Evolutionary conservation across 169 alveolate species (phyloP).

Genomic region (Eimeria necatrix): DNA sequence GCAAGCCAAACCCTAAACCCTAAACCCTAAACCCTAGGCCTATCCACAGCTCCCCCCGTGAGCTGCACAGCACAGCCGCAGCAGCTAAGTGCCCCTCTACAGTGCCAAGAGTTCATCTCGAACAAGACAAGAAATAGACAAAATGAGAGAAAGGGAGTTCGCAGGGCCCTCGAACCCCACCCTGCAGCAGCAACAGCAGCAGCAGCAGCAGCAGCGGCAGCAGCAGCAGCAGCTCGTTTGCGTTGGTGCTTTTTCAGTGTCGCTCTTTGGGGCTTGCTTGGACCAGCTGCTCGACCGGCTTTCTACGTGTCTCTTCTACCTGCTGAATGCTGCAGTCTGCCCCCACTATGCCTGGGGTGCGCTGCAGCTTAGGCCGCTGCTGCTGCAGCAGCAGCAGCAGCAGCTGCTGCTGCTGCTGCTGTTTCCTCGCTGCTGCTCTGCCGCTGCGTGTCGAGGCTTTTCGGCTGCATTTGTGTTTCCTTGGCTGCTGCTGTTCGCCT

Average conservation of each 20-base stretch:
- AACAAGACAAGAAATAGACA: too few relatives aligned
- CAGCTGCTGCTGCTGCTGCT: too few relatives aligned
- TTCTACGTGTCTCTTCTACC: constrained; percentile 75
- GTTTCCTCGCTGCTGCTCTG: too few relatives aligned
- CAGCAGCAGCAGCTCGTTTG: neutral
- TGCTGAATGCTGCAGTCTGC: constrained; percentile 41
- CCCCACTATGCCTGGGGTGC: constrained; percentile 51
- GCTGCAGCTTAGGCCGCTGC: neutral
- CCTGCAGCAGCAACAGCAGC: neutral
- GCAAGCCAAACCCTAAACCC: constrained; percentile 15
- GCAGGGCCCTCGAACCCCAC: neutral
- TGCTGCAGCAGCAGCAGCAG: too few relatives aligned
- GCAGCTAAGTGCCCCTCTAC: too few relatives aligned
- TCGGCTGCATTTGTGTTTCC: too few relatives aligned
- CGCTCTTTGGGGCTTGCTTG: constrained; percentile 79
- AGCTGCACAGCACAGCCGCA: too few relatives aligned
- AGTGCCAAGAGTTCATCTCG: too few relatives aligned
- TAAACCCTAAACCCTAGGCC: neutral
- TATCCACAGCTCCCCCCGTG: too few relatives aligned
- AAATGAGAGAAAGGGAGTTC: neutral
- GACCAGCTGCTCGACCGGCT: constrained; percentile 80
- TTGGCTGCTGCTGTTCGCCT: too few relatives aligned
- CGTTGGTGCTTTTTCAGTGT: constrained; percentile 53
- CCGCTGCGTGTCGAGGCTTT: too few relatives aligned
- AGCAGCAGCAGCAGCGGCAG: neutral